Conservation (phyloP, 2,329 filamentous ascomycete species). For the Biscogniauxia sp. region DNA sequence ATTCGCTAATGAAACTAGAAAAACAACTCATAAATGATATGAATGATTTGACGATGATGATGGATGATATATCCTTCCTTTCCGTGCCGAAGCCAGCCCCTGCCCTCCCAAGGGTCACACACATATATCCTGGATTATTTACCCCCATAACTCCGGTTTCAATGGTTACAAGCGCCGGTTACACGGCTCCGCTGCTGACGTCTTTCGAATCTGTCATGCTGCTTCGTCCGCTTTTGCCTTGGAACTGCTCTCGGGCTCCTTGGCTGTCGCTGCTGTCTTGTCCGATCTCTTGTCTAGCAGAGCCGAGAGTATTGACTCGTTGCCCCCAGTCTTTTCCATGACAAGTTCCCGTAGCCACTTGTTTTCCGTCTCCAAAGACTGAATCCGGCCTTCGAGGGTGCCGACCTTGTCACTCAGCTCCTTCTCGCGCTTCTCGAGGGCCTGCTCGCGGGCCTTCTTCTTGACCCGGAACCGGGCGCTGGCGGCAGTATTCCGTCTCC, state of each 20-base stretch:
- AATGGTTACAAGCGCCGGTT: background rate
- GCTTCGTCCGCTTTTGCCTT: constrained; percentile 14
- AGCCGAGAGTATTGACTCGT: constrained; percentile 48
- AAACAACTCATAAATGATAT: background rate
- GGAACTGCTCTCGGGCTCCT: constrained; percentile 17
- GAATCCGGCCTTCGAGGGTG: constrained; percentile 68
- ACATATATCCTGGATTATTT: background rate
- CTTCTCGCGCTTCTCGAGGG: constrained; percentile 76
- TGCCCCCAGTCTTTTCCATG: constrained; percentile 74
- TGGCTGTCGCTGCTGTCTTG: constrained; percentile 30
- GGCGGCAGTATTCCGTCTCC: constrained; percentile 83
- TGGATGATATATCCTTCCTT: background rate
- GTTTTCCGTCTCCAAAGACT: constrained; percentile 57
- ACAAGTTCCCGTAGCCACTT: constrained; percentile 59
- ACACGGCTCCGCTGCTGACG: background rate
- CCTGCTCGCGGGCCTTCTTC: constrained; percentile 93
- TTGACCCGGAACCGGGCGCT: constrained; percentile 88
- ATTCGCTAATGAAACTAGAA: too few relatives aligned
- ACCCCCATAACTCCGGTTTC: background rate
- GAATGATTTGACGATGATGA: background rate
- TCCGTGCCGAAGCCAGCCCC: background rate
- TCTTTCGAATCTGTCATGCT: background rate
- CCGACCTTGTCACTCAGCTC: constrained; percentile 80
- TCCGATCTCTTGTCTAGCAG: constrained; percentile 50
- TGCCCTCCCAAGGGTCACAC: background rate